Percentiles rank a stretch among this genome's conserved stretches.
Conservation (phyloP, 306 rosid species). For the Myrica gale region DNA sequence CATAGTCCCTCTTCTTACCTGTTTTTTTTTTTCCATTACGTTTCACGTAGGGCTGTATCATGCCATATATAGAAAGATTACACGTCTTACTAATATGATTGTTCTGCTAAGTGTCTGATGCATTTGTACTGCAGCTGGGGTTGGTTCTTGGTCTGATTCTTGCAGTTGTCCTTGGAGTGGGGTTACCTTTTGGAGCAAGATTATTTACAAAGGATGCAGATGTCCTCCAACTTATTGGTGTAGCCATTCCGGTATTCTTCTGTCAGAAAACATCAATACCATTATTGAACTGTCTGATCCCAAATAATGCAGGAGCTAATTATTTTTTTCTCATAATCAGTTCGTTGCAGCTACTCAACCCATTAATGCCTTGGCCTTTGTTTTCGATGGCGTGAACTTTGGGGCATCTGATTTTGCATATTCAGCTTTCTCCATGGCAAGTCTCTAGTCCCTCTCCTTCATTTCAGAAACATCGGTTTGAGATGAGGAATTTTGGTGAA, state of each 20-base stretch:
- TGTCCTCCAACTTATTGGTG: conserved; percentile 64
- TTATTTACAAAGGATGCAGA: conserved; percentile 63
- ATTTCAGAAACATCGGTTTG: too few species aligned
- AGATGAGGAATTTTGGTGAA: background rate
- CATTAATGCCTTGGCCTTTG: conserved; percentile 83
- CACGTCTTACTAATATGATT: background rate
- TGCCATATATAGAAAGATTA: background rate
- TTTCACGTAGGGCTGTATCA: background rate
- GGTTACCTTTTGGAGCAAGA: conserved; percentile 71
- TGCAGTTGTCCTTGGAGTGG: conserved; percentile 69
- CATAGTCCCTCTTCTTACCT: background rate
- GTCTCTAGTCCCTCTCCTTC: conserved; percentile 28
- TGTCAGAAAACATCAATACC: conserved; percentile 8
- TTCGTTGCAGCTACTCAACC: conserved; percentile 95
- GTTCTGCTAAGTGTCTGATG: background rate
- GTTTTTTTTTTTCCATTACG: background rate
- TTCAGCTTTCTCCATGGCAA: conserved; percentile 91
- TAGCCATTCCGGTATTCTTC: conserved; percentile 76
- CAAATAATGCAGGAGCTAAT: conserved; percentile 23
- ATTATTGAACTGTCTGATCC: background rate
- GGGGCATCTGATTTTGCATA: conserved; percentile 98
- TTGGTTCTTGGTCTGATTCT: conserved; percentile 70
- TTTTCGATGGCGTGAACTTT: conserved; percentile 92
- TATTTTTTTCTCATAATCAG: conserved; percentile 40
- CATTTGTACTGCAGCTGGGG: conserved; percentile 63